Evolutionary conservation across 345 rosid genomes (phyloP).

Genomic region (Gossypium sturtianum): DNA sequence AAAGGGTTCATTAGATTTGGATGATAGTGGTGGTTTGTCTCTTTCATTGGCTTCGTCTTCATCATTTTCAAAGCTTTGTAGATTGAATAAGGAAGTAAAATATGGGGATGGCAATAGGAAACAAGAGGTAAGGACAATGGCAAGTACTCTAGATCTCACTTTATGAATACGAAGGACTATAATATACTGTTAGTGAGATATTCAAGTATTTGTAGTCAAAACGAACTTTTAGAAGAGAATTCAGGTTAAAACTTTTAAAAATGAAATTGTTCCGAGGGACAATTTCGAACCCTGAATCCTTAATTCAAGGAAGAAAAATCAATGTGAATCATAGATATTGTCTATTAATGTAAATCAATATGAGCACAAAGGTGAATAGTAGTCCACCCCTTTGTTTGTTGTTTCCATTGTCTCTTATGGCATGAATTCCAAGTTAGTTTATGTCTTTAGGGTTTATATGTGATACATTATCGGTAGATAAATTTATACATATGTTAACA

Average conservation of each 20-base stretch:
- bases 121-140: constrained; percentile 23
- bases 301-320: not conserved
- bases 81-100: not conserved
- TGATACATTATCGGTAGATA: too few relatives aligned
- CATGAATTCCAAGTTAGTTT: not conserved
- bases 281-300: rapidly evolving
- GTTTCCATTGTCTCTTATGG: not conserved
- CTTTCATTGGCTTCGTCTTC: constrained; percentile 61
- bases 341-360: not conserved
- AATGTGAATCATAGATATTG: not conserved
- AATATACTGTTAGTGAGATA: constrained; percentile 55
- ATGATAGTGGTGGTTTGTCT: constrained; percentile 38
- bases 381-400: not conserved
- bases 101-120: constrained; percentile 9
- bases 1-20: constrained; percentile 13
- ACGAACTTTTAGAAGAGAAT: too few relatives aligned
- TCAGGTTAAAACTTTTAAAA: too few relatives aligned
- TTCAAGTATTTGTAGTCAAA: constrained; percentile 48
- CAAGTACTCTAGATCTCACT: constrained; percentile 86
- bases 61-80: constrained; percentile 36
- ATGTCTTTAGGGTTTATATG: too few relatives aligned
- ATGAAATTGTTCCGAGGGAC: too few relatives aligned
- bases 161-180: constrained; percentile 45
- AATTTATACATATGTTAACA: too few relatives aligned
- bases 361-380: not conserved